Evolutionary conservation across 208 protist genomes (phyloP).

Genomic region (Leishmania tropica): DNA sequence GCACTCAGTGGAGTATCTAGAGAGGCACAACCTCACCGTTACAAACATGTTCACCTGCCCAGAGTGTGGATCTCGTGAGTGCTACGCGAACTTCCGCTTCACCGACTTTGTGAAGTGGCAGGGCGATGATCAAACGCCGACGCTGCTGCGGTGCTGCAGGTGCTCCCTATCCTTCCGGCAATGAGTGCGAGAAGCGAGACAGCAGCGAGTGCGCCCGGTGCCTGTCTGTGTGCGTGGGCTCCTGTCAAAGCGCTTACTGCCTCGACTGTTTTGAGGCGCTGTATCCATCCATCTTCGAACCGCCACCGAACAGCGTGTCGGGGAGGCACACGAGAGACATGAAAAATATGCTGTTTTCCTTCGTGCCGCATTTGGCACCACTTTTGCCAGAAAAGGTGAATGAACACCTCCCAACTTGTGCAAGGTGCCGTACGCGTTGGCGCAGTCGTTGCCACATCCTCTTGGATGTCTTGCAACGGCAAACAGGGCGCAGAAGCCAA

Average conservation of each 20-base stretch:
- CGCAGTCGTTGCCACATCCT: background rate
- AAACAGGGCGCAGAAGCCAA: background rate
- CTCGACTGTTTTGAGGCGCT: background rate
- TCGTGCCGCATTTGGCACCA: no score
- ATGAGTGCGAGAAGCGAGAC: background rate
- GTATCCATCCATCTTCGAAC: background rate
- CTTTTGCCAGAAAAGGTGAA: background rate
- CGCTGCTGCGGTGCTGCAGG: constrained; percentile 51
- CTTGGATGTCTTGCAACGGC: background rate
- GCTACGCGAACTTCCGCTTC: constrained; percentile 57
- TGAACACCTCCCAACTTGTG: background rate
- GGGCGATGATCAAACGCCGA: constrained; percentile 61
- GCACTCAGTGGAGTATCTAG: constrained; percentile 47
- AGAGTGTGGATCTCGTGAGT: constrained; percentile 44
- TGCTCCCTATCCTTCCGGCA: constrained; percentile 45
- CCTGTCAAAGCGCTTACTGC: background rate
- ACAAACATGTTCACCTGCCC: constrained; percentile 64
- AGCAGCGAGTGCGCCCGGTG: background rate
- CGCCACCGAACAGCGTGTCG: background rate
- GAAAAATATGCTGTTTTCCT: background rate
- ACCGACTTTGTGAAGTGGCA: constrained; percentile 76
- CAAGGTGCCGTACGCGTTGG: background rate
- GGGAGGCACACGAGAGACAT: background rate
- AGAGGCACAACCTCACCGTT: constrained; percentile 38
- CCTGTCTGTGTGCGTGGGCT: background rate